These are phyloP conservation scores for Russula sp. DNA, from an alignment of 768 basidiomycete genomes.

Conservation along the genomic window DNA sequence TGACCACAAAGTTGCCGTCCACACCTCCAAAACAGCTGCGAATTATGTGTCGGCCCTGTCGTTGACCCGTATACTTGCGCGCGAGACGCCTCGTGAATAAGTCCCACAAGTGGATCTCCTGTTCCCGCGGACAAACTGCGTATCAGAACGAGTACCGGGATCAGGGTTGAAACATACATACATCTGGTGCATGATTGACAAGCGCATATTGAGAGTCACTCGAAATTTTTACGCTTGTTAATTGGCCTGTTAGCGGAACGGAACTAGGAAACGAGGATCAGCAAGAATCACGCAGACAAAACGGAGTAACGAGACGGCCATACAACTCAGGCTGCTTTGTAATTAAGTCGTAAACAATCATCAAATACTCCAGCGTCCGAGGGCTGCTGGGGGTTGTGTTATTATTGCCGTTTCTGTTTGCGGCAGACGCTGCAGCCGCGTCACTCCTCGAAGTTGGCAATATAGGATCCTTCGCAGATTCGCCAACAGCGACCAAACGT, in stretches of 20 bases:
- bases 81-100: conserved; percentile 59
- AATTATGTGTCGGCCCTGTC: conserved; percentile 77
- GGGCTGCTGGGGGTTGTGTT: conserved; percentile 28
- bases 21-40: conserved; percentile 91
- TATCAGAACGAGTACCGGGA: conserved; percentile 5
- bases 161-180: conserved; percentile 49
- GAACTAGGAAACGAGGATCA: conserved; percentile 38
- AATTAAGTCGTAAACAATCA: conserved; percentile 71
- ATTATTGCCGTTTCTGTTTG: conserved; percentile 25
- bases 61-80: conserved; percentile 81
- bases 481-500: conserved; percentile 77
- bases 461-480: conserved; percentile 37
- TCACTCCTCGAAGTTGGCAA: conserved; percentile 16
- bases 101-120: conserved; percentile 92
- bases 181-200: conserved; percentile 82
- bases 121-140: conserved; percentile 16
- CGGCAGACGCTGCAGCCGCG: conserved; percentile 22
- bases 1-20: conserved; percentile 81
- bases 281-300: conserved; percentile 9
- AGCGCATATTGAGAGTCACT: conserved; percentile 81
- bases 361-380: conserved; percentile 44
- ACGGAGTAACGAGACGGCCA: conserved; percentile 27
- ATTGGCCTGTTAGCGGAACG: conserved; percentile 62
- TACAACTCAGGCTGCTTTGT: conserved; percentile 64
- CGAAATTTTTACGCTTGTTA: conserved; percentile 84